Conservation (phyloP, 345 rosid species). For the Brassica cretica region DNA sequence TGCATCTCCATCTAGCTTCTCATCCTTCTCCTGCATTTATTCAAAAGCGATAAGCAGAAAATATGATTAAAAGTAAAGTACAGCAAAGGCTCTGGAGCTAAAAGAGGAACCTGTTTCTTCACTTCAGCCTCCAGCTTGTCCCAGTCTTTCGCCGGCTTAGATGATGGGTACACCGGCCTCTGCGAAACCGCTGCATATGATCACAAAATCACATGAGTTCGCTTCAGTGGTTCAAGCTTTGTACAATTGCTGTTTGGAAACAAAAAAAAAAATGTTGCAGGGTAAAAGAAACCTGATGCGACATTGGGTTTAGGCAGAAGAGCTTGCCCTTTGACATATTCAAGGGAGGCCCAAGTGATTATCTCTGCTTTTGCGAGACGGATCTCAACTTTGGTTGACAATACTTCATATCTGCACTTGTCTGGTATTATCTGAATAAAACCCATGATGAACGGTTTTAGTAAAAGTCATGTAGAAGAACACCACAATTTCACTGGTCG, state of each 20-base stretch:
- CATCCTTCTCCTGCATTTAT: constrained; percentile 64
- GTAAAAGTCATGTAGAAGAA: neutral
- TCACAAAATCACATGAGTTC: neutral
- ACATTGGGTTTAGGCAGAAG: constrained; percentile 47
- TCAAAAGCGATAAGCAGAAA: neutral
- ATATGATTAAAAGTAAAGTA: neutral
- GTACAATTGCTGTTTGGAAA: constrained; percentile 1
- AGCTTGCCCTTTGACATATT: constrained; percentile 47
- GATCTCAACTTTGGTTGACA: constrained; percentile 73
- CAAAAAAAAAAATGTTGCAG: neutral
- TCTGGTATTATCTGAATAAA: constrained; percentile 59
- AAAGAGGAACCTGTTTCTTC: constrained; percentile 56
- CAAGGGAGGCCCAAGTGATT: constrained; percentile 66
- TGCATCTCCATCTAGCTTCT: constrained; percentile 81
- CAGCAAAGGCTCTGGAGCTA: neutral
- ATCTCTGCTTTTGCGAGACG: constrained; percentile 71
- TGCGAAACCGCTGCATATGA: constrained; percentile 46
- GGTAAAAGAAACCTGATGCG: constrained; percentile 45
- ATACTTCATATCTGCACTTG: constrained; percentile 52
- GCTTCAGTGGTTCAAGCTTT: neutral
- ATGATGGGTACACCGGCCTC: constrained; percentile 73
- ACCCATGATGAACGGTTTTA: constrained; percentile 16
- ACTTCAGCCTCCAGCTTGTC: constrained; percentile 87
- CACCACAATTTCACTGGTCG: neutral
- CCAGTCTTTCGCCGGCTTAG: constrained; percentile 64